A percentile compares a stretch with the other conserved stretches of the same genome.
Conservation (phyloP, 805 yeast genomes). For the Pichia sporocuriosa region DNA sequence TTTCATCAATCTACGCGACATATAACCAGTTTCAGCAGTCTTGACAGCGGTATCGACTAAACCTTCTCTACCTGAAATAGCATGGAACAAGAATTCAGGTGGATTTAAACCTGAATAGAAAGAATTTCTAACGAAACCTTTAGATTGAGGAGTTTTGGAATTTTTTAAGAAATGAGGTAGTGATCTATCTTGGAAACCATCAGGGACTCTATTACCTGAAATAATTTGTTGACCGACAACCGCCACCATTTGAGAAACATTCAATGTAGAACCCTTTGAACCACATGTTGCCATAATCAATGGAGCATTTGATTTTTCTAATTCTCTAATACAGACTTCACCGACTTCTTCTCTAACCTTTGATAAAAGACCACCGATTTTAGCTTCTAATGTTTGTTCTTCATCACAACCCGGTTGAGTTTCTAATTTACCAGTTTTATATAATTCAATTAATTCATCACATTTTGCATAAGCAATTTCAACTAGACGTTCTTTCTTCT, state of each 20-base stretch:
- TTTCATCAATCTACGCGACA: slow-evolving; percentile 97
- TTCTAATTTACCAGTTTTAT: slow-evolving; percentile 80
- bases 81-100: slow-evolving; percentile 88
- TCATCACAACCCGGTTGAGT: slow-evolving; percentile 99
- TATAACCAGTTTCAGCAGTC: slow-evolving; percentile 81
- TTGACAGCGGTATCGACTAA: slow-evolving; percentile 98
- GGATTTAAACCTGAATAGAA: slow-evolving; percentile 92
- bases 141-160: slow-evolving; percentile 95
- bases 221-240: slow-evolving; percentile 99
- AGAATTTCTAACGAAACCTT: slow-evolving; percentile 95
- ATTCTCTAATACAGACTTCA: slow-evolving; percentile 89
- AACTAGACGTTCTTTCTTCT: slow-evolving; percentile 79
- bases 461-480: slow-evolving; percentile 86
- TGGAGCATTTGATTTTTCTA: slow-evolving; percentile 89
- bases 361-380: slow-evolving; percentile 91
- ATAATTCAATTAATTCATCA: slow-evolving; percentile 78
- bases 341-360: slow-evolving; percentile 99
- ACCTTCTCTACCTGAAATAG: slow-evolving; percentile 99
- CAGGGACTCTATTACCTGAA: slow-evolving; percentile 98
- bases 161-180: slow-evolving; percentile 94
- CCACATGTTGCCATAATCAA: slow-evolving; percentile 99
- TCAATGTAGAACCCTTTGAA: slow-evolving; percentile 94
- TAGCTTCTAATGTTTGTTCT: slow-evolving; percentile 96
- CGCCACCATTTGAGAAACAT: slow-evolving; percentile 99
- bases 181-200: slow-evolving; percentile 99